Evolutionary conservation across 2,329 filamentous ascomycete genomes (phyloP).

Genomic region (Epichloe coenophiala): DNA sequence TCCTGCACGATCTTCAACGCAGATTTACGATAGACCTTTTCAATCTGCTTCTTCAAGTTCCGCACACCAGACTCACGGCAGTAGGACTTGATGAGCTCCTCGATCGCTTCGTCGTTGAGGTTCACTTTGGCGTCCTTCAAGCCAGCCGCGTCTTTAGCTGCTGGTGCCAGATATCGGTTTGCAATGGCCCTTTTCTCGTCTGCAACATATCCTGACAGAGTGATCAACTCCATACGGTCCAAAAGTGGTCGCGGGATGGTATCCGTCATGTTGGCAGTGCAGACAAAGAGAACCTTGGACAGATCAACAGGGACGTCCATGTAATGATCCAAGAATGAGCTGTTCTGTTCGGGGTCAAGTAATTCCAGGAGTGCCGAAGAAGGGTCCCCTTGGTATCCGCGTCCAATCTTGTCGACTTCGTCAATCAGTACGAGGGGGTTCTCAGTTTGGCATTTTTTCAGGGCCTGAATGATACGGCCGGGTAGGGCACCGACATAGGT

Average conservation of each 20-base stretch:
- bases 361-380: constrained; percentile 87
- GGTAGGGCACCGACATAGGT: constrained; percentile 95
- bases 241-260: constrained; percentile 89
- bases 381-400: constrained; percentile 91
- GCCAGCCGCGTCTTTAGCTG: constrained; percentile 87
- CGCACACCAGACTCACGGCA: constrained; percentile 94
- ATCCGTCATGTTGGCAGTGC: constrained; percentile 97
- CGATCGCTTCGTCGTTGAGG: constrained; percentile 76
- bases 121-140: constrained; percentile 81
- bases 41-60: constrained; percentile 98
- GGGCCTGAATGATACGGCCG: constrained; percentile 89
- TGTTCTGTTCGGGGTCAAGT: constrained; percentile 94
- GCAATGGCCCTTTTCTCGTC: constrained; percentile 99
- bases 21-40: constrained; percentile 96
- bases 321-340: constrained; percentile 94
- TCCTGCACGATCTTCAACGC: constrained; percentile 95
- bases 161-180: constrained; percentile 79
- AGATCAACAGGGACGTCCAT: constrained; percentile 96
- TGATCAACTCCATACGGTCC: constrained; percentile 96
- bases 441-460: constrained; percentile 98
- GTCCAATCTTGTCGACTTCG: constrained; percentile 95
- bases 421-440: constrained; percentile 91
- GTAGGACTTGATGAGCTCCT: constrained; percentile 97
- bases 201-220: constrained; percentile 88
- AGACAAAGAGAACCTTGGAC: constrained; percentile 95